Evolutionary conservation across 1,284 basidiomycete genomes (phyloP), one percentile per base, ranked within the genome.

Genomic region (Peniophora sp.): DNA sequence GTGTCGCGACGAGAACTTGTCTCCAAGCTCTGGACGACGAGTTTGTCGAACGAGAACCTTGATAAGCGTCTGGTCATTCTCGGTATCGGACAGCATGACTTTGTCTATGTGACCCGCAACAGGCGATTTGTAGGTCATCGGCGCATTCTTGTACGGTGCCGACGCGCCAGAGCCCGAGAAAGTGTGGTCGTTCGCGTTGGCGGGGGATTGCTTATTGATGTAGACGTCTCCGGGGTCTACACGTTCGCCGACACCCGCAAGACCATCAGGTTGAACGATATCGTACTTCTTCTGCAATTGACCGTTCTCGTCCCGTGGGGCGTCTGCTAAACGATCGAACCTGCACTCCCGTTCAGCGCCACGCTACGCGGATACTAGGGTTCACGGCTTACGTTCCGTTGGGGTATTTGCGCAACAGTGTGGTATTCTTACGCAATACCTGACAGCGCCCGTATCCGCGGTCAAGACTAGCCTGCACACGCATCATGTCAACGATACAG

Each of bases 1-100:
- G 67, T 99, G 97, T 55, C 97, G 76, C 3, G 92, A 95, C 39
- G 95, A 97, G 66, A 99, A 99, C 71, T 99, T 99, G 74, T 99
- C 97, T 3, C 97, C 97, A 10, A 99, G 74, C 63, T 99, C 97
- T 23, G 97, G 97, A 47, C 93, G 78, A 61, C 97, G 81, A 20
- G 97, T 99, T 72, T 99, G 97, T 36, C 97, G 85, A 60, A 98
- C 92, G 57, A 99, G 76, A n/a, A 98, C 92, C 70, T 99, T 99
- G 78, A 99, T 90, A 50, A 99, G 73, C n/a, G 90, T 93, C 67
- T 97, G 92, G 65, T 97, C 96, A 62, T 92, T 93, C 60, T 91
- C 87, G 3, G 92, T 95, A 62, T 98, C 94, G 51, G 92, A 96
- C 55, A 99, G 81, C 81, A 99, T 83, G 63, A 99, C 91, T 69